A percentile compares a stretch with the other conserved stretches of the same genome.
phyloP scores from a whole-genome alignment of 1,139 yeast species.

The Casaregolazyma lundiana region DNA sequence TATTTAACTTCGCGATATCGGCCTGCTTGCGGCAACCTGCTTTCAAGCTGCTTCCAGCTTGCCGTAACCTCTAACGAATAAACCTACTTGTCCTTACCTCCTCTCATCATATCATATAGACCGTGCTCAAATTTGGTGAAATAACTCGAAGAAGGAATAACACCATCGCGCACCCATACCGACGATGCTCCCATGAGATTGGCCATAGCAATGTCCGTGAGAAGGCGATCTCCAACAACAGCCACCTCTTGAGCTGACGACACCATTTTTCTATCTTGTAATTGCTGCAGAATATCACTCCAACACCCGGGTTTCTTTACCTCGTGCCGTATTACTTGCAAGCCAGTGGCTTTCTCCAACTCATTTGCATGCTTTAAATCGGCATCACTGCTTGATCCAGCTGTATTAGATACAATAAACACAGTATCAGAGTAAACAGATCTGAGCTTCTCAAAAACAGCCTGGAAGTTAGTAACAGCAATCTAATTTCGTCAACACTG shows the following conservation, averaged over 20 bases:
- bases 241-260: conserved; percentile 61
- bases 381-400: conserved; percentile 79
- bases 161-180: conserved; percentile 80
- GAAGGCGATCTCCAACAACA: conserved; percentile 82
- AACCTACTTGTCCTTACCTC: neutral
- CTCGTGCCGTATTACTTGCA: conserved; percentile 69
- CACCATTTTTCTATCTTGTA: conserved; percentile 34
- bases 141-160: conserved; percentile 46
- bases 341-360: conserved; percentile 68
- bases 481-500: neutral
- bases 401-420: conserved; percentile 85
- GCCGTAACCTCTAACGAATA: neutral
- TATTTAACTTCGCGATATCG: no score
- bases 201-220: conserved; percentile 92
- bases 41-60: no score
- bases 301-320: conserved; percentile 90
- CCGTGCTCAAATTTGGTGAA: conserved; percentile 39
- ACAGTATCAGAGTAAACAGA: conserved; percentile 58
- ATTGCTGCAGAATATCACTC: conserved; percentile 60
- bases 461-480: conserved; percentile 21
- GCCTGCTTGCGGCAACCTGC: no score
- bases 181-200: conserved; percentile 88
- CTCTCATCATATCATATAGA: conserved; percentile 20
- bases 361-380: conserved; percentile 55
- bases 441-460: conserved; percentile 55